phyloP scores from a whole-genome alignment of 225 moss, liverwort and hornwort genomes.

The Pseudisothecium myosuroides region DNA sequence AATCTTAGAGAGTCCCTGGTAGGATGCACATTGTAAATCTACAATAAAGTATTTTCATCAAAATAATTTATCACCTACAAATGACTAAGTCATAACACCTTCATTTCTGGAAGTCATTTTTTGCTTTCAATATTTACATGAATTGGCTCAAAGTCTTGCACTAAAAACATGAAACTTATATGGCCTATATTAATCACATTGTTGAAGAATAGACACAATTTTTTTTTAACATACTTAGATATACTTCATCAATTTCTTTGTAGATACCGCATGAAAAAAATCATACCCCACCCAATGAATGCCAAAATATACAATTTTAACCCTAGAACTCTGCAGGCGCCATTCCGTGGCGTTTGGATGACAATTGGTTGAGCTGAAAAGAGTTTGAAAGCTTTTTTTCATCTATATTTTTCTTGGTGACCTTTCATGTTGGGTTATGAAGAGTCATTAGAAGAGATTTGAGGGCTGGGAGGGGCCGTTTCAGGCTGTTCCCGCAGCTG shows the following conservation, averaged over 20 bases:
- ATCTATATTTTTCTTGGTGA: no score
- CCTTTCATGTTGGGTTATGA: no score
- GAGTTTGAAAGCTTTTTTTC: no score
- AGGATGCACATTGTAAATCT: background rate
- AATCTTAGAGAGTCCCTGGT: background rate
- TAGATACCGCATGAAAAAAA: background rate
- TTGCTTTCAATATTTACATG: background rate
- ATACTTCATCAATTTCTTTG: background rate
- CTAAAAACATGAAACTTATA: background rate
- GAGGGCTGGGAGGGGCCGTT: no score
- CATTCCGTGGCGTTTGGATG: no score
- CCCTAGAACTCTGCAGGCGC: no score
- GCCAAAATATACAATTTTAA: no score
- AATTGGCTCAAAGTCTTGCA: background rate
- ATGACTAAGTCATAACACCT: background rate
- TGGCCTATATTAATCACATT: fast-evolving
- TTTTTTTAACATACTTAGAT: background rate
- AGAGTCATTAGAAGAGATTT: no score
- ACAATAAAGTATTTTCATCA: background rate
- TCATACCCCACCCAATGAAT: background rate
- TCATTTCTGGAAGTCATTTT: background rate
- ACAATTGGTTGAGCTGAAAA: no score
- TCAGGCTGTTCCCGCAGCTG: no score
- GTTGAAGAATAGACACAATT: background rate
- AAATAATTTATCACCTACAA: background rate